phyloP scores from a whole-genome alignment of 1,284 basidiomycete species.

The Waitea zeae region DNA sequence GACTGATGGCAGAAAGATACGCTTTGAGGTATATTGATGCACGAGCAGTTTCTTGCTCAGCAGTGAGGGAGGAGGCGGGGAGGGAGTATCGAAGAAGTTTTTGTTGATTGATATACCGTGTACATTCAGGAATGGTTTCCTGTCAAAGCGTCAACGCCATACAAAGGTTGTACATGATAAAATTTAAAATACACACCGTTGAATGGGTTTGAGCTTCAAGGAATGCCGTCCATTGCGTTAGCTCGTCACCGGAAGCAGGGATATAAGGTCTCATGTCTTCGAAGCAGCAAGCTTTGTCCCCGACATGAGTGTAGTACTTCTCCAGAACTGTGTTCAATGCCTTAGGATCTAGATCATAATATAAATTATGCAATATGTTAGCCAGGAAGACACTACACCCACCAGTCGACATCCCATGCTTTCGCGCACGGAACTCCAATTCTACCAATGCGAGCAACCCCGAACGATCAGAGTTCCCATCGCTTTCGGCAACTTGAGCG shows the following conservation, averaged over 20 bases:
- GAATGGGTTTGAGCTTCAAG: constrained; percentile 17
- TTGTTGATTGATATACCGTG: no score
- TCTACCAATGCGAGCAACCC: constrained; percentile 54
- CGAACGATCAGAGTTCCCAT: constrained; percentile 56
- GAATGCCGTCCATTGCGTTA: constrained; percentile 35
- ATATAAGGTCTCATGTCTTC: constrained; percentile 67
- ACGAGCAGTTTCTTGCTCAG: constrained; percentile 34
- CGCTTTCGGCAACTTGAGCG: constrained; percentile 31
- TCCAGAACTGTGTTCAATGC: constrained; percentile 30
- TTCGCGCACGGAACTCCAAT: constrained; percentile 39
- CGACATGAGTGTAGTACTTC: constrained; percentile 56
- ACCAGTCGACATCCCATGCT: constrained; percentile 30
- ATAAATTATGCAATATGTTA: no score
- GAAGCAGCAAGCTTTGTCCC: constrained; percentile 70
- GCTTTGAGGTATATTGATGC: constrained; percentile 33
- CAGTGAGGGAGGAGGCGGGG: constrained; percentile 23
- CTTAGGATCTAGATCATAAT: constrained; percentile 19
- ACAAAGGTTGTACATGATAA: no score
- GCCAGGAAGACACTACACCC: no score
- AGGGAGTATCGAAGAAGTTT: constrained; percentile 54
- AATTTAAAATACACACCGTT: neutral
- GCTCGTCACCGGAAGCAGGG: constrained; percentile 25
- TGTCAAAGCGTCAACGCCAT: no score
- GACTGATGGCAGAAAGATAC: constrained; percentile 46
- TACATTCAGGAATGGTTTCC: no score